Evolutionary conservation across 148 eudicot species (phyloP).

Genomic region (Fagopyrum tataricum): DNA sequence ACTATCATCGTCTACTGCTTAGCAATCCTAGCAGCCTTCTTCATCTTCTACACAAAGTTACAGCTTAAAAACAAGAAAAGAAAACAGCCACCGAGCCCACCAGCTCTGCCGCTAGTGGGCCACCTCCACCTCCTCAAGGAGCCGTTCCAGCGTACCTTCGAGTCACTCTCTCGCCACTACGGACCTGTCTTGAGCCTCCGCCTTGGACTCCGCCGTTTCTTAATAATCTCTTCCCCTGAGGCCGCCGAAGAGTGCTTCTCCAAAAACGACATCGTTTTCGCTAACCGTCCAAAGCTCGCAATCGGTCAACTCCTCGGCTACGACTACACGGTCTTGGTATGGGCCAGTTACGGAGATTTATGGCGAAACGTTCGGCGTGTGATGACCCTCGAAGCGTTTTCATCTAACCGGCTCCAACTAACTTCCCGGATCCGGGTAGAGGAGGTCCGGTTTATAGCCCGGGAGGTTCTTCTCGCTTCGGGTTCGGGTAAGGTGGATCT

Average conservation of each 20-base stretch:
- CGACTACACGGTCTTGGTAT: constrained; percentile 16
- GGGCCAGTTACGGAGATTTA: constrained; percentile 25
- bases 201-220: constrained; percentile 15
- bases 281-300: constrained; percentile 26
- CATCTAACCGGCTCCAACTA: constrained; percentile 23
- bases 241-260: constrained; percentile 28
- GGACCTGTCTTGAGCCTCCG: constrained; percentile 26
- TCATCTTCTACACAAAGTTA: not conserved
- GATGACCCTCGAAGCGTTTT: constrained; percentile 24
- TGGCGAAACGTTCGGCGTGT: constrained; percentile 29
- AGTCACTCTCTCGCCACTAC: constrained; percentile 11
- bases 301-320: constrained; percentile 18
- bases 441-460: constrained; percentile 22
- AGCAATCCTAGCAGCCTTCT: not conserved
- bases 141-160: constrained; percentile 25
- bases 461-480: not conserved
- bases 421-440: constrained; percentile 18
- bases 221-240: constrained; percentile 20
- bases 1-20: not conserved
- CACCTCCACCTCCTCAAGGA: constrained; percentile 32
- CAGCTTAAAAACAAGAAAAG: not conserved
- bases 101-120: constrained; percentile 29
- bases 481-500: constrained; percentile 17
- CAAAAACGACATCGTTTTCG: constrained; percentile 20
- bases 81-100: constrained; percentile 28